Evolutionary conservation across 2,329 filamentous ascomycete genomes (phyloP), one percentile per base, ranked within the genome.

Genomic region (Madurella fahalii): DNA sequence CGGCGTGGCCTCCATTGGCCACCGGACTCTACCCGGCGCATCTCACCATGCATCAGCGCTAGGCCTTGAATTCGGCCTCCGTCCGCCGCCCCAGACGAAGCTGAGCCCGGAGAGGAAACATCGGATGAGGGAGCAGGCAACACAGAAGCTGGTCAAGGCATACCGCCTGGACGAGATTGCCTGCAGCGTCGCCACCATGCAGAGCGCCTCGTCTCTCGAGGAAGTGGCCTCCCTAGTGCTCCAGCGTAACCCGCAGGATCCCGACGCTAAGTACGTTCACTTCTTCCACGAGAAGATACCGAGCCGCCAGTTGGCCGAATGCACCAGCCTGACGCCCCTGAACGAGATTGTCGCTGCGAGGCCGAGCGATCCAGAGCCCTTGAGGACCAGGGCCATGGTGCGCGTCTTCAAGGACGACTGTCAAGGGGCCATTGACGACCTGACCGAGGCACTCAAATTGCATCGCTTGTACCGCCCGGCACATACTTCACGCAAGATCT

Each of bases 261-360:
- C 77, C 42, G 87, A 94, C 65, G 90, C 89, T 30, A 87, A 86
- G 69, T 94, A 94, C 67, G 90, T 94, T n/a, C 87, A 94, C 67
- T 94, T 93, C 72, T 95, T 95, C 69, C 89, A 93, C 71, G 89
- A 95, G 71, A 94, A 93, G 79, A 92, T 94, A 25, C 87, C 89
- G 1, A 87, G 84, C 40, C 76, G 86, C 41, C 84, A 87, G 67
- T 74, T 94, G 67, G 86, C 84, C 37, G 82, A 89, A 64, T 85
- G 80, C 63, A 92, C 88, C 9, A 85, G 82, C 58, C 70, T 92
- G 53, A 73, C 81, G 50, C 77, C 84, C 4, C 69, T 95, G 60
- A 77, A 85, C 66, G 80, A 88, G 39, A 82, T 93, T 53, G 85
- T 92, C 56, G 72, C 75, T 12, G 79, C 83, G 40, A 72, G 81